phyloP scores from a whole-genome alignment of 1,139 yeast genomes.

The Pichia sp. region DNA sequence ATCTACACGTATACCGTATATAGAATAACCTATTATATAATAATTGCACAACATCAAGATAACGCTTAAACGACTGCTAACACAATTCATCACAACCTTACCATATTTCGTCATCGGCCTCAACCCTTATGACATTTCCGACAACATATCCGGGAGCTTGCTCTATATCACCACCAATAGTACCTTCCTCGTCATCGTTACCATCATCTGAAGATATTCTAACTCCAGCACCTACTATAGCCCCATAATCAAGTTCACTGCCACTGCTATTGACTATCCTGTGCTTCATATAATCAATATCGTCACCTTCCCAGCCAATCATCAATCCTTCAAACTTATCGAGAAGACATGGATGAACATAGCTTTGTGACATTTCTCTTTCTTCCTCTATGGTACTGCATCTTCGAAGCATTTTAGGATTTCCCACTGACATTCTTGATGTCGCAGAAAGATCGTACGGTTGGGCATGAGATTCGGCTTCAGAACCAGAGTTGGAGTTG shows the following conservation, averaged over 20 bases:
- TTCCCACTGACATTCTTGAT: conserved; percentile 3
- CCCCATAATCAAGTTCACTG: not conserved
- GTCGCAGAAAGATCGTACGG: not conserved
- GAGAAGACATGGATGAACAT: conserved; percentile 41
- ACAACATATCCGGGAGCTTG: conserved; percentile 1
- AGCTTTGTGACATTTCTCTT: conserved; percentile 44
- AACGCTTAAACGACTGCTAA: too few relatives aligned
- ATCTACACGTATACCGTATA: not conserved
- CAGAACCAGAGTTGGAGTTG: too few relatives aligned
- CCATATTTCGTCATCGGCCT: conserved; percentile 1
- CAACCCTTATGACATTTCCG: conserved; percentile 5
- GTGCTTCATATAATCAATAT: conserved; percentile 30
- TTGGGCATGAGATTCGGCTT: not conserved
- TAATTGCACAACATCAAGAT: not conserved
- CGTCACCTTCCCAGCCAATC: conserved; percentile 51
- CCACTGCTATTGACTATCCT: conserved; percentile 1
- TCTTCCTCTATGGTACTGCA: conserved; percentile 48
- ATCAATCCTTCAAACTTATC: conserved; percentile 51
- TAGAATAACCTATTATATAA: not conserved
- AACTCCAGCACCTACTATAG: not conserved
- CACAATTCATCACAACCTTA: too few relatives aligned
- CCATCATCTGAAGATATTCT: not conserved
- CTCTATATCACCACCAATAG: conserved; percentile 3
- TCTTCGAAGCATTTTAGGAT: conserved; percentile 17
- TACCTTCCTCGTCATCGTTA: not conserved